Percentiles rank a stretch among this genome's conserved stretches.
These are phyloP conservation scores for Otatea glauca DNA, from an alignment of 176 grass and related monocot genomes.

Conservation along the genomic window DNA sequence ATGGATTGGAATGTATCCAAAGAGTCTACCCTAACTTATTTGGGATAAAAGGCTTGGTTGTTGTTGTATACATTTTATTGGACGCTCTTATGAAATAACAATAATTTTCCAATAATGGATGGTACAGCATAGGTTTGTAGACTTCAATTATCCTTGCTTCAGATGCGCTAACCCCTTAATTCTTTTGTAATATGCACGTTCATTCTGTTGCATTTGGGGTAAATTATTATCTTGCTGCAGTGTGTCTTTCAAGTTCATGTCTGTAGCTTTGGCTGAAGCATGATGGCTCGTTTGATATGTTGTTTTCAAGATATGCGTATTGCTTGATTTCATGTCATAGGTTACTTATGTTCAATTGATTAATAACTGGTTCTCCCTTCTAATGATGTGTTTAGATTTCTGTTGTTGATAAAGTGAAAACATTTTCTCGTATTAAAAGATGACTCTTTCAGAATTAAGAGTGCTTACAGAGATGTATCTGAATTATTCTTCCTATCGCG, in stretches of 20 bases:
- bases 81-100: not conserved
- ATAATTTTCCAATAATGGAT: not conserved
- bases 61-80: not conserved
- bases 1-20: too few relatives aligned
- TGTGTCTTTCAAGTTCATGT: not conserved
- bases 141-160: constrained; percentile 2
- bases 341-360: not conserved
- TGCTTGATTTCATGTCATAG: not conserved
- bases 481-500: constrained; percentile 9
- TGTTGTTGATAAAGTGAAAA: constrained; percentile 5
- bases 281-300: not conserved
- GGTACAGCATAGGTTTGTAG: not conserved
- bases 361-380: constrained; percentile 3
- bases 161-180: not conserved
- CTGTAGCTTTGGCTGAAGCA: constrained; percentile 11
- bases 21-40: too few relatives aligned
- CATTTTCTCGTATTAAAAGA: not conserved
- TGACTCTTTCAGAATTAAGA: constrained; percentile 1
- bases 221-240: constrained; percentile 16
- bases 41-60: too few relatives aligned
- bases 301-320: not conserved
- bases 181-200: not conserved
- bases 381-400: not conserved
- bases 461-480: not conserved
- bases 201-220: not conserved